phyloP scores from a whole-genome alignment of 345 rosid genomes.

The Kernera saxatilis region DNA sequence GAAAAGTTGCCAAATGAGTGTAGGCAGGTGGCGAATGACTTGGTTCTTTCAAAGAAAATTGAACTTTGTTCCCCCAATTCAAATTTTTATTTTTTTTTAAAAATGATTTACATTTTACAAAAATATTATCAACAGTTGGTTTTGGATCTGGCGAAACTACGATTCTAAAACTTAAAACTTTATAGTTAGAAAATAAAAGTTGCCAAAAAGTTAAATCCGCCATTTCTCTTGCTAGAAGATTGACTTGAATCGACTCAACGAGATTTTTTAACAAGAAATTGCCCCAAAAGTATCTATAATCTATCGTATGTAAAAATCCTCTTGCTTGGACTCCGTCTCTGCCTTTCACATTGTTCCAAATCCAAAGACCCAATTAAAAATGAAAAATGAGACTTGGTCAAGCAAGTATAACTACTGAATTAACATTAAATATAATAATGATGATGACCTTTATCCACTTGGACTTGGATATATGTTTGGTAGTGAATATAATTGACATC shows the following conservation, averaged over 20 bases:
- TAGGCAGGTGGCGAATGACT: background rate
- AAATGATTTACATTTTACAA: no score
- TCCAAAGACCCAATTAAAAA: background rate
- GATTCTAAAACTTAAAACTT: no score
- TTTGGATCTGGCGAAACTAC: no score
- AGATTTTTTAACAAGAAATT: background rate
- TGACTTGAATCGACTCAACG: background rate
- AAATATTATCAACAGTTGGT: no score
- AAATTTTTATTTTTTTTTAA: no score
- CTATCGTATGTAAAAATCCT: background rate
- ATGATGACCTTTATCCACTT: background rate
- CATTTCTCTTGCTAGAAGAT: background rate
- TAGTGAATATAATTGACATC: background rate
- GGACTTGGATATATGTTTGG: slow-evolving; percentile 1
- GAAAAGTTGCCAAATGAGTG: background rate
- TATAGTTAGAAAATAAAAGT: no score
- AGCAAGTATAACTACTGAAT: background rate
- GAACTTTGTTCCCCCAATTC: no score
- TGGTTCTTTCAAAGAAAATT: background rate
- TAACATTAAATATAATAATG: background rate
- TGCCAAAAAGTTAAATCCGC: background rate
- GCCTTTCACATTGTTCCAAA: background rate
- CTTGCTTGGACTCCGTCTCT: background rate
- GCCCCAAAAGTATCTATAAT: background rate
- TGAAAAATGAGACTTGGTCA: background rate